These are phyloP conservation scores for Sindora glabra DNA, from an alignment of 306 rosid species.

Conservation along the genomic window DNA sequence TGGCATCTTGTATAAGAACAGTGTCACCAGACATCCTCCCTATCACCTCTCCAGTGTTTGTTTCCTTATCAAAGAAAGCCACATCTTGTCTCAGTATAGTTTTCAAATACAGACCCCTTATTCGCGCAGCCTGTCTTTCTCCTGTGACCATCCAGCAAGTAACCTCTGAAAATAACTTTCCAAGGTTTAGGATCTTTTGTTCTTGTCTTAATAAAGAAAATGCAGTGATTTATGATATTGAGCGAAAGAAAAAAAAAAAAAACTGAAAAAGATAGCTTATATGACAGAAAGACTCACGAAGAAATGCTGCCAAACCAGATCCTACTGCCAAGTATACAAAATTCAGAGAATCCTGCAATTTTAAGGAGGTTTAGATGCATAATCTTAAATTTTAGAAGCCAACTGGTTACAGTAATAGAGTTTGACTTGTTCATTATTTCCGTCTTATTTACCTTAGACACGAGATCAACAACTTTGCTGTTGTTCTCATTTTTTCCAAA, in stretches of 20 bases:
- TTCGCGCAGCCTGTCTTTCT: no score
- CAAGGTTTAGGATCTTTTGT: no score
- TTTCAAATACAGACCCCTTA: no score
- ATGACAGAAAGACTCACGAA: slow-evolving; percentile 27
- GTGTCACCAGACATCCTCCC: no score
- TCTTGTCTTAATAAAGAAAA: no score
- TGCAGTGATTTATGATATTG: background rate
- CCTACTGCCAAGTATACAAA: no score
- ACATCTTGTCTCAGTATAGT: no score
- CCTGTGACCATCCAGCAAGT: slow-evolving; percentile 55
- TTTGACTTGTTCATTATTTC: background rate
- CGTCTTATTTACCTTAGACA: slow-evolving; percentile 5
- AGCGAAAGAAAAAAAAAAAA: background rate
- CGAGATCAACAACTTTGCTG: background rate
- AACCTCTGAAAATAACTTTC: slow-evolving; percentile 41
- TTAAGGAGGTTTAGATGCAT: background rate
- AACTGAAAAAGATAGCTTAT: background rate
- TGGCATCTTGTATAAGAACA: no score
- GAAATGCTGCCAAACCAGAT: slow-evolving; percentile 28
- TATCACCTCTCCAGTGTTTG: no score
- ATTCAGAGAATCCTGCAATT: slow-evolving; percentile 30
- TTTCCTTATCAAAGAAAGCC: no score
- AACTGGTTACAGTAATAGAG: background rate
- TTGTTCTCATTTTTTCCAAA: background rate
- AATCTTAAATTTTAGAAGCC: background rate